Base-by-base conservation (phyloP, 768 basidiomycete species). In the Lentinus tigrinus region DNA sequence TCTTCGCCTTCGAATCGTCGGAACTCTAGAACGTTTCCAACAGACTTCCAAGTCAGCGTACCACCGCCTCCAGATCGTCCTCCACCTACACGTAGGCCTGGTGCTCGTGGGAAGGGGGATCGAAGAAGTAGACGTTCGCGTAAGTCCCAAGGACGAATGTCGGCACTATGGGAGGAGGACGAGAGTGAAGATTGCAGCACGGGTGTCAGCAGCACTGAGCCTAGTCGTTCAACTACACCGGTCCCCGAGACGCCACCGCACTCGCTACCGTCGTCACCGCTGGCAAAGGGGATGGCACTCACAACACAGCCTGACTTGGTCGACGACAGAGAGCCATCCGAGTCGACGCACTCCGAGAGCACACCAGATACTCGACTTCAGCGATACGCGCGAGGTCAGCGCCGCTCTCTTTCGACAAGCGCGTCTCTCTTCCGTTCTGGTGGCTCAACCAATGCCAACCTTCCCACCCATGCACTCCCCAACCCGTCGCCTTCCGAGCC, bases 111-210 rank as follows among this genome's bases (percentile, higher is more conserved):
- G 52, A 66, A 68, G n/a, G 66, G 43, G 34, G 58, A 63, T 36
- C 46, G 60, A 4, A 42, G 57, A 24, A 64, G 55, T 52, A 63
- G 58, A 36, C 65, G 47, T 56, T 62, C 65, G 48, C 59, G 70
- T 14, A 61, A 54, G 44, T 60, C 62, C 38, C 63, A 59, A 8
- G 65, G 61, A 19, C 69, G 72, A 8, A 76, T 76, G 76, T 72
- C 72, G 8, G 74, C 74, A 16, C 60, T 77, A 8, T 62, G 72
- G 54, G 75, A 76, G 58, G 76, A 77, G 37, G 74, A 74, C 46
- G 75, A 77, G 56, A 70, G 72, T 37, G 60, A 61, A 24, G 70
- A 70, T 36, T 67, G 65, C 44, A 65, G 63, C 26, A 65, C 61
- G 9, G 60, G 63, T 10, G 53, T 57, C 6, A 71, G 65, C 52